Percentiles rank a stretch among this genome's conserved stretches.
Conservation (phyloP, 305 asterid species). For the Fraxinus sp. region DNA sequence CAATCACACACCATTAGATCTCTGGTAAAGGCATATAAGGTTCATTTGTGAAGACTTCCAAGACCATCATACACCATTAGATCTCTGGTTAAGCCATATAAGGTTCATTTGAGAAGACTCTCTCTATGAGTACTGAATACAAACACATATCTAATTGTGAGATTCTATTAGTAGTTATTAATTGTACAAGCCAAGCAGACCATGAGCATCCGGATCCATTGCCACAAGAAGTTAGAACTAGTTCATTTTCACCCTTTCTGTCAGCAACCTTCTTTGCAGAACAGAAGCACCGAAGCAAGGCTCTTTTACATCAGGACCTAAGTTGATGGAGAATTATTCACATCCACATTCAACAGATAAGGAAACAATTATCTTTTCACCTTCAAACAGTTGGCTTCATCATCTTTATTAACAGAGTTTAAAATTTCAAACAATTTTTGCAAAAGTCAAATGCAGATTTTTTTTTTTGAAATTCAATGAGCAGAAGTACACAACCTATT, state of each 20-base stretch:
- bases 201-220: neutral
- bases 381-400: neutral
- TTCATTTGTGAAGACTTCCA: neutral
- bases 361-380: neutral
- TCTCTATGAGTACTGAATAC: neutral
- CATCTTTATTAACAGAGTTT: neutral
- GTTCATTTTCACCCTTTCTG: slow-evolving; percentile 1
- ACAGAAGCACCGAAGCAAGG: slow-evolving; percentile 1
- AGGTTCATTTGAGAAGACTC: neutral
- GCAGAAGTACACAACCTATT: slow-evolving; percentile 8
- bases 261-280: neutral
- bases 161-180: neutral
- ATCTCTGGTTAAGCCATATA: neutral
- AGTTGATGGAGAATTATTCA: neutral
- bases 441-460: neutral
- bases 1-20: neutral
- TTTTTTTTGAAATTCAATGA: neutral
- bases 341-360: neutral
- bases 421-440: neutral
- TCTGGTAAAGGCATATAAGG: neutral
- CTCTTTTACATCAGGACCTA: neutral
- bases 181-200: neutral
- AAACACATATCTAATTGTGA: neutral
- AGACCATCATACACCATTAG: neutral
- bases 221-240: neutral